Base-by-base conservation (phyloP, 257 asterid species). In the Parsonsia alboflavescens region DNA sequence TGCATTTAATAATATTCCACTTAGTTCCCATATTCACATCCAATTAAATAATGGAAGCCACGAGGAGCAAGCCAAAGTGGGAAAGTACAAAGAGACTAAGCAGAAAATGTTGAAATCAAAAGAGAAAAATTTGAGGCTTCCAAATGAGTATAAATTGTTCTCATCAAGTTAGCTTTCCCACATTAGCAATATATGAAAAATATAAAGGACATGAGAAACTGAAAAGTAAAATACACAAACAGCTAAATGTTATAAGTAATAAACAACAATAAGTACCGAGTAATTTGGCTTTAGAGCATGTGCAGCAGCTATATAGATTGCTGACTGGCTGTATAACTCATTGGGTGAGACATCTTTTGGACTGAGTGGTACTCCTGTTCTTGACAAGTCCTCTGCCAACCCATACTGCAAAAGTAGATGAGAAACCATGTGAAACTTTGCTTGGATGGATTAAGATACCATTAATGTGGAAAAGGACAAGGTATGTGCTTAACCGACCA, bases 231-330 rank as follows among this genome's bases (percentile, higher is more conserved):
- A 17, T 24, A 53, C 30, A 52, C 19, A 42, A 52, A 56, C 42
- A 53, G 30, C 73, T 42, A n/a, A 53, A 54, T 19, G 3, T 70
- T 19, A 75, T 46, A 64, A 49, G 73, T 77, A 74, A 80, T 44
- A 74, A 63, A 74, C 12, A 71, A 58, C 48, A 68, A 78, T n/a
- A 78, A 85, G 58, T 85, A 95, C 99, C 48, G 98, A 92, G 91
- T 90, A 91, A 82, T 85, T 92, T 59, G 98, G 96, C 81, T 92
- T 95, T 78, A 95, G 78, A n/a, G 99, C 91, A 83, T 92, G 96
- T 24, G 99, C 99, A 80, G 99, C 98, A 53, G 97, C 99, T 79
- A 95, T 92, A 78, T 95, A 95, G 71, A 92, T 84, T 4, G 99
- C 98, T 76, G 99, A 91, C 83, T 89, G 98, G 85, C 98, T 88